These are phyloP conservation scores for Ceratobasidium papillatum DNA, from an alignment of 1,284 basidiomycete species.

Conservation along the genomic window DNA sequence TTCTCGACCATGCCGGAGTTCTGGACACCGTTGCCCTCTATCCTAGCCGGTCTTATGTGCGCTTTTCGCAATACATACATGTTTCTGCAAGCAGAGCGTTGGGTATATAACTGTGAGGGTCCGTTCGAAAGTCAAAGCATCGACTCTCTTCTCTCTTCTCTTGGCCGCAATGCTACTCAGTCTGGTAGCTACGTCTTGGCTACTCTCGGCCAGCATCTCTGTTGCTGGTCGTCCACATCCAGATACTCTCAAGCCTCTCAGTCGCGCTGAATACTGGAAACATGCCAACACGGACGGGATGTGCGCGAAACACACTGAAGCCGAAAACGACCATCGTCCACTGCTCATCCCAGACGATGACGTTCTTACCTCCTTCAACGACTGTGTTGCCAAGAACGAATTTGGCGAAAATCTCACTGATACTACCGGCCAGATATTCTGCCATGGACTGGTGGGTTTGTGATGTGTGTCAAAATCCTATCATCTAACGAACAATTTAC, in stretches of 20 bases:
- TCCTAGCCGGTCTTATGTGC: too few relatives aligned
- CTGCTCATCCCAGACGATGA: background rate
- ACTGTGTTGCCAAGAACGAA: background rate
- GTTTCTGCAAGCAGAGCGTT: too few relatives aligned
- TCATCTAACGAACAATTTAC: background rate
- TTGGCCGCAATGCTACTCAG: background rate
- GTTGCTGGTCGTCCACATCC: background rate
- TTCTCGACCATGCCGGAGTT: too few relatives aligned
- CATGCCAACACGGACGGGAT: background rate
- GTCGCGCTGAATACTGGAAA: background rate
- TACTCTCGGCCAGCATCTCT: background rate
- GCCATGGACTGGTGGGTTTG: background rate
- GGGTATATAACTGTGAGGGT: background rate
- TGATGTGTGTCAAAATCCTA: too few relatives aligned
- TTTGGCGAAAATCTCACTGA: background rate
- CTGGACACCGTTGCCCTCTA: too few relatives aligned
- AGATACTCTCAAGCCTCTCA: background rate
- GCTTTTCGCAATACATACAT: too few relatives aligned
- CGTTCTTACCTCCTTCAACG: background rate
- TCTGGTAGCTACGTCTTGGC: background rate
- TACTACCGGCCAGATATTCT: background rate
- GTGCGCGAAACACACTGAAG: background rate
- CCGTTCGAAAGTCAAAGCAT: background rate
- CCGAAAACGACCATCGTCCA: background rate
- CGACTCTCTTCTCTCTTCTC: background rate